Evolutionary conservation across 1,284 basidiomycete species (phyloP).

Genomic region (Ustilago loliicola): DNA sequence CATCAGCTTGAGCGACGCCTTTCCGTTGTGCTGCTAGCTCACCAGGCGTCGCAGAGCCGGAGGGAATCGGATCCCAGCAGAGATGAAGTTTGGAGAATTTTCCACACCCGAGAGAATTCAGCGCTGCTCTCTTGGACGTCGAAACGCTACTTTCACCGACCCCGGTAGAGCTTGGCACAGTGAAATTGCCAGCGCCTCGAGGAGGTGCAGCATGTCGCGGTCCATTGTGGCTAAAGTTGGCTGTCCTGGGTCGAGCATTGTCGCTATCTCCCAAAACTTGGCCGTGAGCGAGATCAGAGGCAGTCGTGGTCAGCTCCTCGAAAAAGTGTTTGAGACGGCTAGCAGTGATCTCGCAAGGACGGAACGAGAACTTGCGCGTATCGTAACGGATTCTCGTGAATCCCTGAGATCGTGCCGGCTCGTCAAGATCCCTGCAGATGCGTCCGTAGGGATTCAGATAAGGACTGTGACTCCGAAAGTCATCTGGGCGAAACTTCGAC

Average conservation of each 20-base stretch:
- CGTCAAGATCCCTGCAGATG: constrained; percentile 4
- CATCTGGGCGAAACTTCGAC: too few relatives aligned
- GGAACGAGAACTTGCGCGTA: constrained; percentile 61
- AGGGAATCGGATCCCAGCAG: constrained; percentile 38
- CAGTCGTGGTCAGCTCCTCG: constrained; percentile 35
- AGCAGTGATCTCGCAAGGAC: constrained; percentile 57
- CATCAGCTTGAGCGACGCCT: background rate
- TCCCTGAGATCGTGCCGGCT: constrained; percentile 19
- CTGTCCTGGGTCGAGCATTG: background rate
- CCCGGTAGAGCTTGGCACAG: background rate
- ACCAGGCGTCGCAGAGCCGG: background rate
- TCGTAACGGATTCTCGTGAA: constrained; percentile 56
- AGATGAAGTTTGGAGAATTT: constrained; percentile 28
- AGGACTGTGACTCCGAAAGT: background rate
- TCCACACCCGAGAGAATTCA: constrained; percentile 20
- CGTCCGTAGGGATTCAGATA: constrained; percentile 13
- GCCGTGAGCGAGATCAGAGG: background rate
- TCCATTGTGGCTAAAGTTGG: constrained; percentile 24
- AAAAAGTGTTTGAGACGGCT: constrained; percentile 52
- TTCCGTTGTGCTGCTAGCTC: background rate
- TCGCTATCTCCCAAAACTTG: background rate
- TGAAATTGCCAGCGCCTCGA: constrained; percentile 28
- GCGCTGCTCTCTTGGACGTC: constrained; percentile 19
- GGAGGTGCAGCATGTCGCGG: constrained; percentile 37
- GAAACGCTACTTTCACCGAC: too few relatives aligned